A percentile compares a stretch with the other conserved stretches of the same genome.
Evolutionary conservation across 2,329 filamentous ascomycete species (phyloP).

Genomic region (Verticillium albo-atrum): DNA sequence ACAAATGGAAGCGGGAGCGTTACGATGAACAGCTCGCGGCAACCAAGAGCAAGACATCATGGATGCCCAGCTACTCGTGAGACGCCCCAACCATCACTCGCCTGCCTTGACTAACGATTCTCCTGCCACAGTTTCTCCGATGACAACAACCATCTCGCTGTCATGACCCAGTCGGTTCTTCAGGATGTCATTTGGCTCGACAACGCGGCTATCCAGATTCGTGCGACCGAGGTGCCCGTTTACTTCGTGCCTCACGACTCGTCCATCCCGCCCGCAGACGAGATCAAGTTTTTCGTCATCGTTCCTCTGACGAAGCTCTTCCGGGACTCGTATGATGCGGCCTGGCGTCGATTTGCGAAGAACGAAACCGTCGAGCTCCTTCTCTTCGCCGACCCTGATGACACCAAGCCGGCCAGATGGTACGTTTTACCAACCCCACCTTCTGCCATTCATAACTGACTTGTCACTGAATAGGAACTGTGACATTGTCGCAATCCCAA

Average conservation of each 20-base stretch:
- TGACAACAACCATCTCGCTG: not conserved
- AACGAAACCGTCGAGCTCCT: no score
- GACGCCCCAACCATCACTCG: not conserved
- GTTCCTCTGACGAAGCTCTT: not conserved
- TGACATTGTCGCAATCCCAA: not conserved
- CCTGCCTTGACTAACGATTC: no score
- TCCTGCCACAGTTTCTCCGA: not conserved
- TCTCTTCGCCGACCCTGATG: no score
- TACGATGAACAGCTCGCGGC: not conserved
- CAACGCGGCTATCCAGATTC: not conserved
- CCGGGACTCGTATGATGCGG: not conserved
- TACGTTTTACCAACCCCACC: no score
- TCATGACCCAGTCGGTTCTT: not conserved
- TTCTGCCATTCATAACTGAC: no score
- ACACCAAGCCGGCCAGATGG: no score
- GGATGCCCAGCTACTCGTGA: not conserved
- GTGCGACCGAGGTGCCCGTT: not conserved
- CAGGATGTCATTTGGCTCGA: not conserved
- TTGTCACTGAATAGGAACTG: not conserved
- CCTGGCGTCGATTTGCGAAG: not conserved
- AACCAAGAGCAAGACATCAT: not conserved
- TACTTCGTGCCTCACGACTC: not conserved
- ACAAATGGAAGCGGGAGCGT: not conserved
- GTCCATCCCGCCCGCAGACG: no score
- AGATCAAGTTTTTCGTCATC: not conserved